A percentile compares a stretch with the other conserved stretches of the same genome.
Conservation (phyloP, 208 protist species). For the Trypanosoma lewisi region DNA sequence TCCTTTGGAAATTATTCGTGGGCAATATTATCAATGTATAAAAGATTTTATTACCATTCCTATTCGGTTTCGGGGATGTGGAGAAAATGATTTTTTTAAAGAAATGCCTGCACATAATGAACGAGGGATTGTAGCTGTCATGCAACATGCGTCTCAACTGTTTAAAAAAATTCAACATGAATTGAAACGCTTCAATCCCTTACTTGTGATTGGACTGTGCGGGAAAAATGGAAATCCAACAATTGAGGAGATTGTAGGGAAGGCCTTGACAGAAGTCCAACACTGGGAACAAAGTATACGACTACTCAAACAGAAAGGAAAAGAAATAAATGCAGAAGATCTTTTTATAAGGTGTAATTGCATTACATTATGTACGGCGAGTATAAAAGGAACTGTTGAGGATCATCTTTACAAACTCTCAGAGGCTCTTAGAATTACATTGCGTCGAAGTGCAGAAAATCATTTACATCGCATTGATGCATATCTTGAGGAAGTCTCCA, state of each 20-base stretch:
- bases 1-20: slow-evolving; percentile 87
- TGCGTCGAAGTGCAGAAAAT: slow-evolving; percentile 79
- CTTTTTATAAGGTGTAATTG: slow-evolving; percentile 93
- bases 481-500: slow-evolving; percentile 74
- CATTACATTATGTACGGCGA: slow-evolving; percentile 92
- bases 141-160: slow-evolving; percentile 89
- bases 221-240: slow-evolving; percentile 65
- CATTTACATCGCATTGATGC: slow-evolving; percentile 83
- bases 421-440: slow-evolving; percentile 82
- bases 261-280: slow-evolving; percentile 87
- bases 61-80: slow-evolving; percentile 88
- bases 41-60: slow-evolving; percentile 95
- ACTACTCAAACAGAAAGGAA: slow-evolving; percentile 93
- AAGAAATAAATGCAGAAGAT: slow-evolving; percentile 93
- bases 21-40: slow-evolving; percentile 94
- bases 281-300: slow-evolving; percentile 96
- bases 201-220: slow-evolving; percentile 90
- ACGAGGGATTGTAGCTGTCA: slow-evolving; percentile 86
- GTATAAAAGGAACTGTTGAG: slow-evolving; percentile 93
- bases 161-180: slow-evolving; percentile 88
- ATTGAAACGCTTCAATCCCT: slow-evolving; percentile 83
- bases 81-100: slow-evolving; percentile 80
- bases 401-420: slow-evolving; percentile 90
- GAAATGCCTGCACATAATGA: slow-evolving; percentile 91
- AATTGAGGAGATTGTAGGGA: slow-evolving; percentile 87